These are phyloP conservation scores for Fusarium palustre DNA, from an alignment of 2,329 filamentous ascomycete species.

Conservation along the genomic window DNA sequence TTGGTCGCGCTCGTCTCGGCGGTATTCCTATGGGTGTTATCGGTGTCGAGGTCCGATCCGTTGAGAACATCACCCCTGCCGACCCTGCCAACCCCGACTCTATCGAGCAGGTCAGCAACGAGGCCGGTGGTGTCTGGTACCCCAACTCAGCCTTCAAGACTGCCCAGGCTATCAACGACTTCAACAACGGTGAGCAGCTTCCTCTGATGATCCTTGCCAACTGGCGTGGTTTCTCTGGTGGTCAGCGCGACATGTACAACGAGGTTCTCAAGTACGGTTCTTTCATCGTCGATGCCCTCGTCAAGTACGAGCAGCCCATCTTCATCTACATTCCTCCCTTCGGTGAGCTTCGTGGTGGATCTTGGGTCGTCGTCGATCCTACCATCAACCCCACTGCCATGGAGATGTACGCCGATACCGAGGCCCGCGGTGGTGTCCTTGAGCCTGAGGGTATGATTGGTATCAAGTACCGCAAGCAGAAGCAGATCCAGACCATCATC, in stretches of 20 bases:
- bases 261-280: conserved; percentile 99
- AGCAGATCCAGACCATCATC: conserved; percentile 97
- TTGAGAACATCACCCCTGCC: conserved; percentile 96
- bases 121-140: conserved; percentile 99
- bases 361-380: conserved; percentile 98
- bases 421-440: conserved; percentile 94
- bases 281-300: conserved; percentile 97
- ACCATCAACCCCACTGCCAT: conserved; percentile 97
- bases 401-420: conserved; percentile 99
- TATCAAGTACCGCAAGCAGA: conserved; percentile 98
- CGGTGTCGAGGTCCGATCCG: conserved; percentile 91
- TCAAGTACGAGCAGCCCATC: conserved; percentile 98
- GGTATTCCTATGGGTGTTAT: conserved; percentile 99
- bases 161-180: conserved; percentile 97
- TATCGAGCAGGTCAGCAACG: conserved; percentile 92
- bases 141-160: conserved; percentile 99
- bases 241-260: conserved; percentile 99
- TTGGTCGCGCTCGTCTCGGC: conserved; percentile 94
- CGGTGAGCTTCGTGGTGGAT: conserved; percentile 97
- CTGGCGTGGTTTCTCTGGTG: conserved; percentile 99
- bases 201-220: conserved; percentile 99
- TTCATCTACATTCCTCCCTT: conserved; percentile 99
- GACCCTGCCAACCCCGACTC: conserved; percentile 99
- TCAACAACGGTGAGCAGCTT: conserved; percentile 98
- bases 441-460: conserved; percentile 98